A percentile compares a stretch with the other conserved stretches of the same genome.
These are phyloP conservation scores for Rhodamnia rubescens DNA, from an alignment of 345 rosid genomes.

Conservation along the genomic window DNA sequence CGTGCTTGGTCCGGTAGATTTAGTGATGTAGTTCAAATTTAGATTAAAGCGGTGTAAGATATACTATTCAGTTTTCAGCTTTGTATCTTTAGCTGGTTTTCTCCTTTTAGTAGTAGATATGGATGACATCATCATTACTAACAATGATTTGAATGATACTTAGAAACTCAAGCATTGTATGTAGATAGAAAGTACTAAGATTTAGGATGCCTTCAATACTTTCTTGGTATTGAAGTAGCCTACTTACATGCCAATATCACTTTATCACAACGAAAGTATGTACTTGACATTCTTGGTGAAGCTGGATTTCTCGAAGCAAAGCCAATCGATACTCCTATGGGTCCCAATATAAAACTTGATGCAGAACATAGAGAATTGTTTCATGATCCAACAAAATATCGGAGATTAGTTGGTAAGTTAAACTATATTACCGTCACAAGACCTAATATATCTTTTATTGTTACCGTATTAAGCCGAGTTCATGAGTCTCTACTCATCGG, in stretches of 20 bases:
- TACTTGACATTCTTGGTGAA: neutral
- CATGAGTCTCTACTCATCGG: neutral
- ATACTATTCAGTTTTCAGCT: neutral
- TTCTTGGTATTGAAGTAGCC: neutral
- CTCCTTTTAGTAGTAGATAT: neutral
- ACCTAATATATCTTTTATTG: neutral
- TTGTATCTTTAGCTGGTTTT: too few relatives aligned
- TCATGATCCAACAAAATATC: neutral
- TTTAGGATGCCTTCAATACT: fast-evolving
- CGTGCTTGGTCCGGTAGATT: neutral
- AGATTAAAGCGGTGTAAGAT: neutral
- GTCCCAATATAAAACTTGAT: neutral
- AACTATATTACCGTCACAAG: neutral
- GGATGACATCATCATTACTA: neutral
- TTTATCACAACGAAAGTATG: neutral
- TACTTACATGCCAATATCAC: neutral
- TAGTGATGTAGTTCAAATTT: neutral
- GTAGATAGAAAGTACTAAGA: neutral
- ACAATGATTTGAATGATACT: neutral
- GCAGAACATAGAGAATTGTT: neutral
- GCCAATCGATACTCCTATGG: neutral
- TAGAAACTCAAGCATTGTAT: neutral
- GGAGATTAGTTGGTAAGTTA: neutral
- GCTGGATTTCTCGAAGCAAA: neutral
- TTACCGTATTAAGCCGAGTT: neutral